Percentiles rank a stretch among this genome's conserved stretches.
phyloP scores from a whole-genome alignment of 176 grass and related monocot species.

The Musa beccarii region DNA sequence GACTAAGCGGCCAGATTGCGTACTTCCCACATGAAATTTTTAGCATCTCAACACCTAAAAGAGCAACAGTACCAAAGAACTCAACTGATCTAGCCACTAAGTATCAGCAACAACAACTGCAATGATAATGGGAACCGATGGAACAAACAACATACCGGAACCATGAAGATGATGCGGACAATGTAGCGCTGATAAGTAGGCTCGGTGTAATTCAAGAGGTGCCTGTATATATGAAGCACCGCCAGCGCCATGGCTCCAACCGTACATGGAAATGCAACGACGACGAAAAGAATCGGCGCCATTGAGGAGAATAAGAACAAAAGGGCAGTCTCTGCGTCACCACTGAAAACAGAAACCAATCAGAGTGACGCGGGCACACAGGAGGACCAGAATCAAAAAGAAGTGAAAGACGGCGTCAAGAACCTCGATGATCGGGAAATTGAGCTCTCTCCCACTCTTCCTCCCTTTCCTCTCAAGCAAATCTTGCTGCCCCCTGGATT shows the following conservation, averaged over 20 bases:
- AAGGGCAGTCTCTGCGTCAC: background rate
- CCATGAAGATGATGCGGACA: slow-evolving; percentile 80
- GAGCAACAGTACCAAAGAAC: background rate
- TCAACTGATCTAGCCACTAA: background rate
- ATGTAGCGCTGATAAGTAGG: slow-evolving; percentile 72
- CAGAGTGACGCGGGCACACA: too few species aligned
- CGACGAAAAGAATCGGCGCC: slow-evolving; percentile 47
- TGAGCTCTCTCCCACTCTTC: background rate
- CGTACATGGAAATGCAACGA: slow-evolving; percentile 79
- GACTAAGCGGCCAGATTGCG: background rate
- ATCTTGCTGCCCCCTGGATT: background rate
- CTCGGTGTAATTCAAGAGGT: slow-evolving; percentile 78
- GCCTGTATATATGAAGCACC: slow-evolving; percentile 74
- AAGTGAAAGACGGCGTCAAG: background rate
- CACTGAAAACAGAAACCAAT: background rate
- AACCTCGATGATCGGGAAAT: background rate
- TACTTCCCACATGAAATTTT: background rate
- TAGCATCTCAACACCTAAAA: background rate
- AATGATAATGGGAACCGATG: background rate
- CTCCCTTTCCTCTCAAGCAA: background rate
- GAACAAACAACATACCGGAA: slow-evolving; percentile 34
- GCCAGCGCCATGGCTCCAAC: slow-evolving; percentile 59
- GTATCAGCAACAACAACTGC: background rate
- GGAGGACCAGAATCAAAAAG: background rate
- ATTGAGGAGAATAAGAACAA: slow-evolving; percentile 2